Base-by-base conservation (phyloP, 2,329 filamentous ascomycete genomes). In the Cryphonectria carpinicola region DNA sequence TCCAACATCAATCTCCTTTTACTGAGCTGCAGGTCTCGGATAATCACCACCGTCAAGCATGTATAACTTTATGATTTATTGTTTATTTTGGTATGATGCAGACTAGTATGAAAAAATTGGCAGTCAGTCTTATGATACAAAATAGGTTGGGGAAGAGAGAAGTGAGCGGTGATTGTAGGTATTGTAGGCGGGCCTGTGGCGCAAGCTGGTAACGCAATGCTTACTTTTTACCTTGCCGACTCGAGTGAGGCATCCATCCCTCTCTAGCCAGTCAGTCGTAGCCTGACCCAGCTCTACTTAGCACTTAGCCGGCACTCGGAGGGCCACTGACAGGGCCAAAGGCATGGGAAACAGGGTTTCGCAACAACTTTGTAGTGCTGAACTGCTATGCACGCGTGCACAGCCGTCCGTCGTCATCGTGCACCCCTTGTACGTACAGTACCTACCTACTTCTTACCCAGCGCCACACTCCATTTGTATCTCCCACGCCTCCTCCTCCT, bases 331-430 rank as follows among this genome's bases (percentile, higher is more conserved):
- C 52, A 37, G 61, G 37, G 61, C n/a, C 61, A 17, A 13, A 25
- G 62, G 17, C 37, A 39, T 65, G 63, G 63, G n/a, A 32, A 64
- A 28, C 63, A 65, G 63, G 63, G 63, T 65, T 65, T 58, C 54
- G 54, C 54, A 58, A 28, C 54, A 28, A 3, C 5, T 32, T 58
- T 64, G 13, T 28, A 46, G 35, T 22, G 35, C 58, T 61, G 8
- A 37, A 41, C 22, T 28, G 17, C 41, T 28, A 19, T 32, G 25
- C 41, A 46, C 25, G 41, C 61, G 41, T 64, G 61, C 61, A 43
- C 61, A 28, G 61, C 61, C 41, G 61, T 43, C 61, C 61, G 61
- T 64, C 61, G 61, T 64, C 61, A 64, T 64, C 61, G 41, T 32
- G 35, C 61, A 28, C 37, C 61, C 61, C 61, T 25, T 28, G 35